phyloP scores from a whole-genome alignment of 2,329 filamentous ascomycete species.

The Aschersonia sp. region DNA sequence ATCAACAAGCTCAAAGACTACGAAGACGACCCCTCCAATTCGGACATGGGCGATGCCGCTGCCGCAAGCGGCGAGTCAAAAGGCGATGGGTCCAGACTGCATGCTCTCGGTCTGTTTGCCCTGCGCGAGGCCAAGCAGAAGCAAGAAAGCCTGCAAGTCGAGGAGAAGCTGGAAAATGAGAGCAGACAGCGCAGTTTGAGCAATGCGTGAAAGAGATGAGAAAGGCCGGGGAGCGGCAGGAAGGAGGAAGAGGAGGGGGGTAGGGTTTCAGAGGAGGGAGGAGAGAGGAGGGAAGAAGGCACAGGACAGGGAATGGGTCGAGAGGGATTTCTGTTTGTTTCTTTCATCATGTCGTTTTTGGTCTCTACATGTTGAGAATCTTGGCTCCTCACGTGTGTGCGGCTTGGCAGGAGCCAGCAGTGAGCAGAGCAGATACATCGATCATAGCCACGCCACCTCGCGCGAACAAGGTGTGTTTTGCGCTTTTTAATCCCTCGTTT shows the following conservation, averaged over 20 bases:
- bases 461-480: too few relatives aligned
- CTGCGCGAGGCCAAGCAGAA: constrained; percentile 43
- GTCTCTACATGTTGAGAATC: too few relatives aligned
- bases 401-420: too few relatives aligned
- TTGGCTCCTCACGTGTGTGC: too few relatives aligned
- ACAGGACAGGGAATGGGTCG: too few relatives aligned
- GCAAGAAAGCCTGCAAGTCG: constrained; percentile 58
- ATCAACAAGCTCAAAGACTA: constrained; percentile 91
- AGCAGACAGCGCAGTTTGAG: constrained; percentile 21
- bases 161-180: constrained; percentile 41
- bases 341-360: too few relatives aligned
- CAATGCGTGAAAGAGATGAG: background rate
- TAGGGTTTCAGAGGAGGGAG: background rate
- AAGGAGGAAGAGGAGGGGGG: background rate
- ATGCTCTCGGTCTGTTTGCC: constrained; percentile 5
- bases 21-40: constrained; percentile 68
- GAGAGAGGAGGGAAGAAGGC: too few relatives aligned
- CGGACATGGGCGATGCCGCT: constrained; percentile 56
- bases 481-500: too few relatives aligned
- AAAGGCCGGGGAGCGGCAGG: background rate
- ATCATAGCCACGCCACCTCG: too few relatives aligned
- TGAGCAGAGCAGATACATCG: too few relatives aligned
- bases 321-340: too few relatives aligned
- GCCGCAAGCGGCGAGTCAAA: constrained; percentile 41
- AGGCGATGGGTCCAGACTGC: constrained; percentile 4